Evolutionary conservation across 2,329 filamentous ascomycete species (phyloP), one percentile per base, ranked within the genome.

Genomic region (Hypoxylon sp.): DNA sequence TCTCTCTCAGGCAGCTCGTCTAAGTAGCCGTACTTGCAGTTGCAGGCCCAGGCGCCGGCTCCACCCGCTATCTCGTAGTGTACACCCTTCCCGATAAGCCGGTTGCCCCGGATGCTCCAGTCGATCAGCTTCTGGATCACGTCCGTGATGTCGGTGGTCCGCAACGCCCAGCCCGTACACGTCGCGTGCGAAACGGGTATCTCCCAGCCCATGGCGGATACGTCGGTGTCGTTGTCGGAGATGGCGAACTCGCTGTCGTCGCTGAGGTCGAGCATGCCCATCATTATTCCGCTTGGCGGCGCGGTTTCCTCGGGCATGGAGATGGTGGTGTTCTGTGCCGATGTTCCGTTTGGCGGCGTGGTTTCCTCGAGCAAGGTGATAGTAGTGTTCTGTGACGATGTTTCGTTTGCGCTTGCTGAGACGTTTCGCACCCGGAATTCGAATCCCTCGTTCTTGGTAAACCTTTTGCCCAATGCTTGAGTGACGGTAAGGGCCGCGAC

Each of bases 161-260:
- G 17, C n/a, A 66, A 30, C 5, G 11, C 13, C 50, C 23, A 32
- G 7, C n/a, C 17, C 14, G 63, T 55, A 55, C 66, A 69, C 14
- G 2, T 38, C 30, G 14, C 11, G 63, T 69, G 66, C 53, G 66
- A 66, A 1, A 69, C 66, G 3, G 66, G 66, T 38, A 69, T 69
- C 13, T 28, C 21, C 57, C 63, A 58, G 9, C 17, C 30, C 17
- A 2, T 2, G 5, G 25, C 13, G 14, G 21, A 17, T 13, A 43
- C 13, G 13, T 45, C 9, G 19, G 7, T 19, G 23, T 21, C 6
- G 43, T 56, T 17, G 43, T 56, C 13, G 21, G 28, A 14, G n/a
- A 32, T 11, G n/a, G 14, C n/a, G 30, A 50, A 38, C 23, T 45
- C 34, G 51, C 38, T 19, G 9, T 43, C 38, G 38, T 43, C 19